Evolutionary conservation across 2,329 filamentous ascomycete species (phyloP), one percentile per base, ranked within the genome.

Genomic region (Bisporella sp.): DNA sequence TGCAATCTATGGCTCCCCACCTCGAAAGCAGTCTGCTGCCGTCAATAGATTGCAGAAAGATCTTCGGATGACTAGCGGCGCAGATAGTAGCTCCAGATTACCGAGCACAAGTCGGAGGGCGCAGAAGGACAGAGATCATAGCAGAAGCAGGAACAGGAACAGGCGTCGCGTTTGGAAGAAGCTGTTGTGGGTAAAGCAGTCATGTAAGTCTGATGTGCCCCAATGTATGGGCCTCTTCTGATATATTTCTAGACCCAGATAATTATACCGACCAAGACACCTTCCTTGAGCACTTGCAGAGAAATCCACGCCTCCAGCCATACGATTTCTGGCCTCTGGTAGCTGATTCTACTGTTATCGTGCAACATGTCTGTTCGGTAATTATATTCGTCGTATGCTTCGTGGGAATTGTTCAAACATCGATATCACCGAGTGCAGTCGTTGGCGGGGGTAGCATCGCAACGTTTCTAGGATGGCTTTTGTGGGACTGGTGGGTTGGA

Each of bases 261-360:
- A 99, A 99, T 68, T 97, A 97, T 67, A 97, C 93, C 40, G 93
- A 99, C 66, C 90, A 93, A 65, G 88, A 89, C 53, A 97, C 93
- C 1, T 99, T 99, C 62, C 84, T 99, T 58, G 92, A 96, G 65
- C 90, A 95, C 62, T 81, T 99, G 13, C 92, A 99, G 68, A 82
- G 91, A 45, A 99, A 99, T 67, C 92, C 92, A 4, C 84, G 91
- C 40, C 79, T 97, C 47, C 86, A 93, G 58, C 92, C 92, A 0
- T 99, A 99, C 68, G 91, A 97, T 64, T 99, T 99, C 69, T 99
- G 93, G 92, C 89, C 91, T 6, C 77, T 99, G 33, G 90, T 97
- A 46, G 88, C 89, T 51, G 92, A 97, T 67, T 92, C 89, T 11
- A 96, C 92, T 3, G 89, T 97, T 52, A 96, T 99, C 59, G 87